Percentiles rank a stretch among this genome's conserved stretches.
These are phyloP conservation scores for Kwoniella bestiolae DNA, from an alignment of 768 basidiomycete species.

Conservation along the genomic window DNA sequence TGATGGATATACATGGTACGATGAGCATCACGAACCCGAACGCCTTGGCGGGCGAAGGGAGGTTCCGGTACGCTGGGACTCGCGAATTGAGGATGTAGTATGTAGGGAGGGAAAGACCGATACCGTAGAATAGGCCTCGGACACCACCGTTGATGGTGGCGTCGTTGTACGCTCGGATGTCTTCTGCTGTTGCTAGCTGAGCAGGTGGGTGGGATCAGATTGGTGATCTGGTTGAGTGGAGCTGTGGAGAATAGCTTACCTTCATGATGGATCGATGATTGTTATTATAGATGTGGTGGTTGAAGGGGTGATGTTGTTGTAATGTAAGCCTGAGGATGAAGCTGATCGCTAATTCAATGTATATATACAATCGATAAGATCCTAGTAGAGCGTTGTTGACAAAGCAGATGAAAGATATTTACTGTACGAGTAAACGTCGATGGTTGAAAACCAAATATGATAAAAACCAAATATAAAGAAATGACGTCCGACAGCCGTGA, in stretches of 20 bases:
- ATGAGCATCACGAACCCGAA: slow-evolving; percentile 43
- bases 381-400: not conserved
- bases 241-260: not conserved
- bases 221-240: not conserved
- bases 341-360: not conserved
- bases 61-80: slow-evolving; percentile 36
- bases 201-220: not conserved
- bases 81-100: slow-evolving; percentile 35
- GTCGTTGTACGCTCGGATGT: slow-evolving; percentile 31
- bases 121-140: slow-evolving; percentile 41
- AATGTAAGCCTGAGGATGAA: no score
- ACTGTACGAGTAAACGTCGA: no score
- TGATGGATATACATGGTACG: slow-evolving; percentile 46
- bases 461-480: not conserved
- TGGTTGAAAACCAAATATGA: no score
- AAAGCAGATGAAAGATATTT: not conserved
- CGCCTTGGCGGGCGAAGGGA: slow-evolving; percentile 51
- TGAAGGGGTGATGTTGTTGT: not conserved
- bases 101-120: slow-evolving; percentile 34
- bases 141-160: slow-evolving; percentile 48
- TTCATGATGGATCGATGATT: slow-evolving; percentile 13
- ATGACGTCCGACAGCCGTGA: not conserved
- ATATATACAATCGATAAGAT: not conserved
- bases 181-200: slow-evolving; percentile 34
- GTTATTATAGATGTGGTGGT: not conserved